Base-by-base conservation (phyloP, 1,139 yeast genomes). In the Yamadazyma spencermartinsiae region DNA sequence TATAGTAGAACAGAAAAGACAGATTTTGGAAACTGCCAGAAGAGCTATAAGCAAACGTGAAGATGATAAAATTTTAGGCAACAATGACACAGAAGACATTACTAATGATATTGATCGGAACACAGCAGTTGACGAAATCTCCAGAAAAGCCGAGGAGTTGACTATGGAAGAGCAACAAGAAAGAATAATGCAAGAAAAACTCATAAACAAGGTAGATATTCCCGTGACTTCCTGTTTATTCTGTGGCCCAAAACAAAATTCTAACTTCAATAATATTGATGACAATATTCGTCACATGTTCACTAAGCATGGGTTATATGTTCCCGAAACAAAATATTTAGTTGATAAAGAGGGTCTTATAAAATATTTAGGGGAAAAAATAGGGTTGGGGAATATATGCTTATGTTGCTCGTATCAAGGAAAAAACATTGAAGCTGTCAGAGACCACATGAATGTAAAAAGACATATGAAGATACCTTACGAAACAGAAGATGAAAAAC, bases 381-480 rank as follows among this genome's bases (percentile, higher is more conserved):
- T 92, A 44, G 88, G 95, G 10, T 74, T 84, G 34, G 97, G 97
- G 32, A 83, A 86, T 52, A 79, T 86, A 51, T 92, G 99, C 61
- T 64, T 92, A 36, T 77, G 82, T 36, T 92, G 99, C 61, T 71
- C 72, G 35, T 94, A 83, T 59, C 89, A 87, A 60, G 98, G 98
- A 6, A 76, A 78, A 49, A 79, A 81, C 40, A 59, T 90, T 26
- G 95, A 87, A 55, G 87, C 96, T 41, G 92, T 87, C 6, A 80
- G 97, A 49, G 95, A 89, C 31, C 99, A 92, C 60, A 85, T 90
- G 88, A 56, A 73, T 6, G 75, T 85, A 15, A 92, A 92, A 61
- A 79, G 89, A 45, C 99, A 92, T 59, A 84, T 90, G 68, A 78
- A 80, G 58, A 76, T 92, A 41, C 98, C 98, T 0, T 94, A 87